Evolutionary conservation across 192 early-diverging fungal species (phyloP).

Genomic region (Dispira simplex): DNA sequence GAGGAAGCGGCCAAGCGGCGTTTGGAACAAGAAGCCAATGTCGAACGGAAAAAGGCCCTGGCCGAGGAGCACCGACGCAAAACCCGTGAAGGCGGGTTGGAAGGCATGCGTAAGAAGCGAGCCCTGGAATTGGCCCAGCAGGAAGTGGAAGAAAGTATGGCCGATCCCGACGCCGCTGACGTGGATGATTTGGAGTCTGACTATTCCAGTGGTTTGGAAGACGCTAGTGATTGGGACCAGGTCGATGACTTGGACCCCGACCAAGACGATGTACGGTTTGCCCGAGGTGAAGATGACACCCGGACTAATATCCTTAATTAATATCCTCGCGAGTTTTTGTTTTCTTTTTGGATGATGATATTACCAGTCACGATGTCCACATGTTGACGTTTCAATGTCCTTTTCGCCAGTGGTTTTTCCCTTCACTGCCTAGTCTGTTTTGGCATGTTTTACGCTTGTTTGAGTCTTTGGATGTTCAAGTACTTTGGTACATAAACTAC

Average conservation of each 20-base stretch:
- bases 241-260: constrained; percentile 12
- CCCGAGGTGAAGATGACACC: no score
- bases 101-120: constrained; percentile 12
- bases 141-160: neutral
- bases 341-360: no score
- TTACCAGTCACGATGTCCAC: no score
- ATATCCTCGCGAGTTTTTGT: no score
- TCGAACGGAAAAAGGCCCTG: constrained; percentile 54
- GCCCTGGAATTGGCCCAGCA: constrained; percentile 20
- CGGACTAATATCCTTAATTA: no score
- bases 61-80: constrained; percentile 35
- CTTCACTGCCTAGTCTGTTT: no score
- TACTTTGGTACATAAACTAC: no score
- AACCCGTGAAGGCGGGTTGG: constrained; percentile 23
- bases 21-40: constrained; percentile 71
- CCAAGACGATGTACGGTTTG: constrained; percentile 12
- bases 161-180: constrained; percentile 21
- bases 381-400: no score
- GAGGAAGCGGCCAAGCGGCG: constrained; percentile 52
- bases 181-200: constrained; percentile 21
- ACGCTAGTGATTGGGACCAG: constrained; percentile 2
- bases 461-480: no score
- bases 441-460: no score
- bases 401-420: no score
- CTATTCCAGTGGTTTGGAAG: constrained; percentile 8